Base-by-base conservation (phyloP, 139 green algal genomes). In the Dunaliella sp. region DNA sequence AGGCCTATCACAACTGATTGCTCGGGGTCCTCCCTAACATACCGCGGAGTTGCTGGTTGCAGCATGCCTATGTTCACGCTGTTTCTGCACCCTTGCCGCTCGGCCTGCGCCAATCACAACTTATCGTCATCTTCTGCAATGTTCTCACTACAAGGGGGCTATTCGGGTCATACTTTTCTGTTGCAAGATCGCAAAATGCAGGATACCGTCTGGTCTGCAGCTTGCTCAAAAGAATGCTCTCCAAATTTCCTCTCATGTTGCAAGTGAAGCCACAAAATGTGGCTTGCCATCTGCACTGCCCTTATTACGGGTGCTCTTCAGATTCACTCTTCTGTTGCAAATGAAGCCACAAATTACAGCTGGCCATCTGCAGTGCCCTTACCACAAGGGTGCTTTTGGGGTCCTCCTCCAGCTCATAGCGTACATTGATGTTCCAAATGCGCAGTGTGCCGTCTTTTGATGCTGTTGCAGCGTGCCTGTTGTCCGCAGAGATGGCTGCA, bases 381-480 rank as follows among this genome's bases (percentile, higher is more conserved):
- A 93, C 83, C 83, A 87, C 86, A 1, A 93, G 72, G 72, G 92
- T n/a, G 21, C 82, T 87, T 86, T 95, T 93, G 86, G 91, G 89
- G 84, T 94, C 91, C 76, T 94, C 91, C 57, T 80, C 82, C 77
- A 90, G 57, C 0, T 72, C 36, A 82, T 90, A 92, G 21, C 91
- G 90, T 87, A 94, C 91, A 34, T 91, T 89, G 36, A 91, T 90
- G 82, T 93, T 94, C 89, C 89, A 92, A 0, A 92, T 73, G 58
- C 87, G 82, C 58, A 92, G 76, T 82, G 87, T 92, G 33, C 84
- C 84, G 73, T 92, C 89, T 84, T 90, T 89, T 72, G 81, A 88
- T 30, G 85, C 91, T 3, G 90, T 93, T 1, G 88, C 88, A 0
- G 87, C 88, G 22, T 84, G 78, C 59, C 81, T 87, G 82, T 82